A percentile compares a stretch with the other conserved stretches of the same genome.
Evolutionary conservation across 2,329 filamentous ascomycete genomes (phyloP).

Genomic region (Monosporascus cannonballus): DNA sequence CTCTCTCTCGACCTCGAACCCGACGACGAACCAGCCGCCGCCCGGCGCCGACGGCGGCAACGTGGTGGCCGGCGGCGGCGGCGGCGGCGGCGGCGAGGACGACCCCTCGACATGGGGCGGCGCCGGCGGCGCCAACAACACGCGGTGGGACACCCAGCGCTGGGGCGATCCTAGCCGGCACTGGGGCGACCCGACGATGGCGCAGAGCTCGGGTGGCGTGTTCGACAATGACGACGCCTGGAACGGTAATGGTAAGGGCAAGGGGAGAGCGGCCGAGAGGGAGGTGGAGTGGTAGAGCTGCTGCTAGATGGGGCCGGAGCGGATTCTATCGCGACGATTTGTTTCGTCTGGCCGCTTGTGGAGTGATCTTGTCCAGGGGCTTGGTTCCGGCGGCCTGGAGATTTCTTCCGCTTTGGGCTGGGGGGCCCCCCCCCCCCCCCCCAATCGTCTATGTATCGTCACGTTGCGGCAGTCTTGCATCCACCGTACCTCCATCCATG

Average conservation of each 20-base stretch:
- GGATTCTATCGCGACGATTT: neutral
- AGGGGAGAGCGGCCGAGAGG: neutral
- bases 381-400: too few relatives aligned
- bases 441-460: too few relatives aligned
- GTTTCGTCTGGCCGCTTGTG: neutral
- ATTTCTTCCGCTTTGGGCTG: too few relatives aligned
- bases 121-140: neutral
- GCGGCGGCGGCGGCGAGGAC: neutral
- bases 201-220: conserved; percentile 19
- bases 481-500: too few relatives aligned
- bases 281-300: conserved; percentile 3
- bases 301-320: neutral
- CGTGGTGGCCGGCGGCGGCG: neutral
- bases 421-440: too few relatives aligned
- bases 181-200: conserved; percentile 14
- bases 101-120: neutral
- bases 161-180: neutral
- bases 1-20: neutral
- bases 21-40: neutral
- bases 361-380: too few relatives aligned
- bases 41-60: neutral
- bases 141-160: neutral
- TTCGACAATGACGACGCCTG: conserved; percentile 11
- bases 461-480: too few relatives aligned
- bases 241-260: neutral